phyloP scores from a whole-genome alignment of 2,329 filamentous ascomycete species.

The Fusarium metavorans region DNA sequence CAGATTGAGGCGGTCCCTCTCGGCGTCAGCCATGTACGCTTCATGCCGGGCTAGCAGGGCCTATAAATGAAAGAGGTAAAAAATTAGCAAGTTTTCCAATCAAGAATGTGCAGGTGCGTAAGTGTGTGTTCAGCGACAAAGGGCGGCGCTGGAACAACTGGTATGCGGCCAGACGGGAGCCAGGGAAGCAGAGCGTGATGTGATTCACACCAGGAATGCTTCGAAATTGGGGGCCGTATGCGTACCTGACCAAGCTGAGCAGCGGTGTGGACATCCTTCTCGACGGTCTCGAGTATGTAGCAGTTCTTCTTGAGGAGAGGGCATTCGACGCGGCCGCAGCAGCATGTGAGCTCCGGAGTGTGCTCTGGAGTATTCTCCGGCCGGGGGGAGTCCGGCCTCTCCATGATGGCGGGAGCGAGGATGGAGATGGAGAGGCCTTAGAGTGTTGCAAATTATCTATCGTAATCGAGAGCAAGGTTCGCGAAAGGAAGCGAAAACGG shows the following conservation, averaged over 20 bases:
- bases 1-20: slow-evolving; percentile 83
- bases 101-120: slow-evolving; percentile 23
- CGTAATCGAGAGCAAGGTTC: slow-evolving; percentile 14
- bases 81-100: slow-evolving; percentile 70
- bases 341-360: slow-evolving; percentile 71
- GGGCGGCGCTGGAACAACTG: slow-evolving; percentile 14
- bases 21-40: slow-evolving; percentile 91
- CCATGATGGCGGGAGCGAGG: slow-evolving; percentile 36
- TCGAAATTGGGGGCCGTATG: slow-evolving; percentile 50
- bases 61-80: slow-evolving; percentile 69
- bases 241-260: slow-evolving; percentile 93
- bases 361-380: slow-evolving; percentile 44
- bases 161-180: slow-evolving; percentile 38
- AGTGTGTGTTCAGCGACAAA: slow-evolving; percentile 11
- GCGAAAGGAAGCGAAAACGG: slow-evolving; percentile 13
- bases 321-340: slow-evolving; percentile 86
- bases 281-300: slow-evolving; percentile 80
- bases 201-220: slow-evolving; percentile 40
- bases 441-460: slow-evolving; percentile 33
- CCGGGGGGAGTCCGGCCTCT: slow-evolving; percentile 41
- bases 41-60: slow-evolving; percentile 92
- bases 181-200: background rate
- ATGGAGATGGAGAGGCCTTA: slow-evolving; percentile 37
- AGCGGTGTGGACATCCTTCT: slow-evolving; percentile 88
- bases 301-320: slow-evolving; percentile 85